Percentiles rank a stretch among this genome's conserved stretches.
These are phyloP conservation scores for Ceratocystis ficicola DNA, from an alignment of 2,329 filamentous ascomycete species.

Conservation along the genomic window DNA sequence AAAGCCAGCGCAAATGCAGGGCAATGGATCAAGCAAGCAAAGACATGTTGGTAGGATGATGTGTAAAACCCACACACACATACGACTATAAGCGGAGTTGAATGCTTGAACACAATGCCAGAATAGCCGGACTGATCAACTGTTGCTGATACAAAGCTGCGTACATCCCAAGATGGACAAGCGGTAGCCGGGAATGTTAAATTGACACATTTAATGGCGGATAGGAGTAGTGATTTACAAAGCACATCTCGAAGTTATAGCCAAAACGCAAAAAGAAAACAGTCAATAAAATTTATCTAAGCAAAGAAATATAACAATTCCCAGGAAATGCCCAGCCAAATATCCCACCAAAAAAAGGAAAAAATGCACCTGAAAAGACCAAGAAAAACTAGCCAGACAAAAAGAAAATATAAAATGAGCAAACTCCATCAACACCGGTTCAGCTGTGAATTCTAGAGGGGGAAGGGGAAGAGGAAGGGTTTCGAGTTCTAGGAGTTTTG, in stretches of 20 bases:
- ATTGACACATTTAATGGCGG: too few species aligned
- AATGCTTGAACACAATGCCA: too few species aligned
- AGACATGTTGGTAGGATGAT: background rate
- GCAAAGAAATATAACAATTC: conserved; percentile 1
- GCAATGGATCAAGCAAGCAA: background rate
- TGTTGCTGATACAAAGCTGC: too few species aligned
- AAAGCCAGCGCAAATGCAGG: background rate
- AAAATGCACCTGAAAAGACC: background rate
- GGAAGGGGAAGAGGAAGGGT: background rate
- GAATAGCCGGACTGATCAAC: too few species aligned
- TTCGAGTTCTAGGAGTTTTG: conserved; percentile 14
- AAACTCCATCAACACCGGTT: conserved; percentile 3
- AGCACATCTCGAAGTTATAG: background rate
- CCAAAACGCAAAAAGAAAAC: background rate
- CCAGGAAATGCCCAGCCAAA: conserved; percentile 5
- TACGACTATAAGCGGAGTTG: too few species aligned
- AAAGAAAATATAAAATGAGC: conserved; percentile 14
- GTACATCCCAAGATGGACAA: too few species aligned
- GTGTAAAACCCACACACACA: too few species aligned
- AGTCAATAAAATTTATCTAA: conserved; percentile 2
- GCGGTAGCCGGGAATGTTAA: background rate
- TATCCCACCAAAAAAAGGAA: background rate
- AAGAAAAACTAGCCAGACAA: conserved; percentile 10
- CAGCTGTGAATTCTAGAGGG: conserved; percentile 1
- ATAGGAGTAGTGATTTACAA: too few species aligned